Conservation (phyloP, 1,139 yeast genomes). For the Pichia terricola region DNA sequence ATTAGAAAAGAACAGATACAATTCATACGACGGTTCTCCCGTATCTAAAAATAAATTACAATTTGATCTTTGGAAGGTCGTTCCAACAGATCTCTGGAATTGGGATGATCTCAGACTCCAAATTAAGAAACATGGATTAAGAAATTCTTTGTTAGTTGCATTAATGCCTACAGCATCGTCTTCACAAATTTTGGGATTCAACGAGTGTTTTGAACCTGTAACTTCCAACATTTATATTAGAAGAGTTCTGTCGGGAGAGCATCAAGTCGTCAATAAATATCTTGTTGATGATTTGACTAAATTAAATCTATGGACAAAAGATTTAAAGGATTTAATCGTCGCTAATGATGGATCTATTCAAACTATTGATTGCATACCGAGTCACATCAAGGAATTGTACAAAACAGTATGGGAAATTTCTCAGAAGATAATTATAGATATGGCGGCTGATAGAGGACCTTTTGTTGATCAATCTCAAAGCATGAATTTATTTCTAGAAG, state of each 20-base stretch:
- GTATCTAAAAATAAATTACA: slow-evolving; percentile 46
- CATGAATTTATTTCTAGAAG: slow-evolving; percentile 45
- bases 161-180: slow-evolving; percentile 64
- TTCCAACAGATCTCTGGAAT: slow-evolving; percentile 43
- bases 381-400: slow-evolving; percentile 40
- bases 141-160: slow-evolving; percentile 53
- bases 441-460: slow-evolving; percentile 55
- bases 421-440: slow-evolving; percentile 45
- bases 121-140: slow-evolving; percentile 38
- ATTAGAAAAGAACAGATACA: slow-evolving; percentile 36
- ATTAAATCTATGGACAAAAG: slow-evolving; percentile 45
- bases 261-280: slow-evolving; percentile 50
- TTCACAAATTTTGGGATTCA: slow-evolving; percentile 51
- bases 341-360: slow-evolving; percentile 48
- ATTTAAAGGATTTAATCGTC: slow-evolving; percentile 44
- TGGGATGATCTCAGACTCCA: slow-evolving; percentile 44
- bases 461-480: slow-evolving; percentile 54
- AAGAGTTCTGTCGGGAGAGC: slow-evolving; percentile 54
- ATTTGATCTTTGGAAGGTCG: slow-evolving; percentile 44
- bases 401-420: slow-evolving; percentile 56
- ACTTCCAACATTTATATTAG: slow-evolving; percentile 52
- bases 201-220: slow-evolving; percentile 56
- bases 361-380: slow-evolving; percentile 40
- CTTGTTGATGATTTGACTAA: slow-evolving; percentile 45
- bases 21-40: slow-evolving; percentile 45